Conservation (phyloP, 495 filamentous ascomycete species). For the Penicillium verhagenii region DNA sequence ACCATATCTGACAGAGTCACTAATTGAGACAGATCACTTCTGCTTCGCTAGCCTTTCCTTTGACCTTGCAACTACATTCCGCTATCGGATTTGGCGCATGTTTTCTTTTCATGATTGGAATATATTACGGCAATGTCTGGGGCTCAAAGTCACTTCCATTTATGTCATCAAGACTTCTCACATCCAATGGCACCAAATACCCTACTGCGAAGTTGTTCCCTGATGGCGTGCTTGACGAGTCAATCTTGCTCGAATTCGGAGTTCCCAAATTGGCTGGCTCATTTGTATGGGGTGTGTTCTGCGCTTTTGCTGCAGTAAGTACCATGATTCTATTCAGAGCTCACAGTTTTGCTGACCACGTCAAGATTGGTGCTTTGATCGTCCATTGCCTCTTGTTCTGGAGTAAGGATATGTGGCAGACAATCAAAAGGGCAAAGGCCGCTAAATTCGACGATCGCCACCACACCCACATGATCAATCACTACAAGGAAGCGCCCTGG, state of each 20-base stretch:
- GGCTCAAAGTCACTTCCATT: conserved; percentile 25
- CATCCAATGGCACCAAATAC: conserved; percentile 20
- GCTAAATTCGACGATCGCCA: conserved; percentile 46
- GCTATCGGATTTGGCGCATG: conserved; percentile 16
- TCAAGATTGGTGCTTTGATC: conserved; percentile 35
- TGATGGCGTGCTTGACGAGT: conserved; percentile 34
- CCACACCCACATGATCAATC: conserved; percentile 40
- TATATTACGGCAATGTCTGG: conserved; percentile 33
- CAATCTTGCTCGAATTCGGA: conserved; percentile 32
- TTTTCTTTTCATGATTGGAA: conserved; percentile 23
- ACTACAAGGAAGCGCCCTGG: conserved; percentile 52
- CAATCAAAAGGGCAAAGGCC: conserved; percentile 29
- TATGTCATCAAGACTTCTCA: conserved; percentile 26
- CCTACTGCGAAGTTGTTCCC: conserved; percentile 33
- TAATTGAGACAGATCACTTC: conserved; percentile 38
- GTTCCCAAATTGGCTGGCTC: conserved; percentile 43
- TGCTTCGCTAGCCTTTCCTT: conserved; percentile 34
- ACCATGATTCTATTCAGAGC: not conserved
- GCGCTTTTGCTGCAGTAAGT: conserved; percentile 35
- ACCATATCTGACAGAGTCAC: no score
- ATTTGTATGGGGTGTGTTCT: conserved; percentile 37
- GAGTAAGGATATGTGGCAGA: conserved; percentile 31
- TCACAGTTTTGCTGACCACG: not conserved
- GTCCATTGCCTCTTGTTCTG: conserved; percentile 36
- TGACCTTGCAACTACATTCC: conserved; percentile 23